Base-by-base conservation (phyloP, 257 asterid species). In the Mitragyna speciosa region DNA sequence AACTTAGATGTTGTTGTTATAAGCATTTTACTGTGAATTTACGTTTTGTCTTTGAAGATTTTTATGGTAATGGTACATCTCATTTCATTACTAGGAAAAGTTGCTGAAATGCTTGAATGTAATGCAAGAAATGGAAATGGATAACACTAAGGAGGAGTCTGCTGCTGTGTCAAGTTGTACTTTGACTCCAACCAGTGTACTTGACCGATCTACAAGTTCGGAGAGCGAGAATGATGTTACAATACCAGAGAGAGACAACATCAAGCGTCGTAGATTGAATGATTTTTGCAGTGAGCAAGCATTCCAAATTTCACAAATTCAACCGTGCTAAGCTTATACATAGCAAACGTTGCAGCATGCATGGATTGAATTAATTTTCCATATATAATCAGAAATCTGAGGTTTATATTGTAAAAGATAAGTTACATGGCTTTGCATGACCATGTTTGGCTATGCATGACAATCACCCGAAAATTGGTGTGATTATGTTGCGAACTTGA, bases 221-320 rank as follows among this genome's bases (percentile, higher is more conserved):
- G 73, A 74, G 43, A 78, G 87, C 79, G 77, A 70, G 81, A 24
- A 48, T 28, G 9, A 47, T 12, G 63, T 31, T 17, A 72, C 66
- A 20, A 56, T 77, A 20, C 58, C 77, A 43, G 90, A 77, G 28
- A 70, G 56, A n/a, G 77, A 77, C 77, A 26, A n/a, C 63, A 59
- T 78, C 12, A 88, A 87, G 81, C 82, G 86, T 81, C 88, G 56
- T 78, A 84, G 89, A 80, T 69, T 85, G 76, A 54, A 73, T 31
- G 80, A 82, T 56, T 78, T 86, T 31, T 77, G 80, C 76, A 80
- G 49, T 69, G 80, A 77, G 15, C 72, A 33, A 22, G 63, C 81
- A 22, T 75, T 79, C 79, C 84, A 80, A 73, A 76, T 77, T 68
- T 84, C 90, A 39, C 85, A 79, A 59, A 39, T 68, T 80, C 88